These are phyloP conservation scores for Polytrichum formosum DNA, from an alignment of 225 moss, liverwort and hornwort species.

Conservation along the genomic window DNA sequence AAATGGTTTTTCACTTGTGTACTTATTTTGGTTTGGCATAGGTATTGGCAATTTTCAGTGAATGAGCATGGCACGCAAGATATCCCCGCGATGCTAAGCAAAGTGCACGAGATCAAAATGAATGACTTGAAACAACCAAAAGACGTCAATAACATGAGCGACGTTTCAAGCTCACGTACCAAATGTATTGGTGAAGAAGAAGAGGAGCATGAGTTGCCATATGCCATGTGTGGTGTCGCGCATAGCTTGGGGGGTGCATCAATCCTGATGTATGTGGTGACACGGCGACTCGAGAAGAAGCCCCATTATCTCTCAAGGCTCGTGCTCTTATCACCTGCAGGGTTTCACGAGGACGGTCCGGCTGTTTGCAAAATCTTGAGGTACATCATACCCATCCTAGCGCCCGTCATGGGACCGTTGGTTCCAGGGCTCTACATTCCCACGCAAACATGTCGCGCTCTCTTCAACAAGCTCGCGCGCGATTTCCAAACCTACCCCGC, in stretches of 20 bases:
- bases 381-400: slow-evolving; percentile 40
- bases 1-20: too few species aligned
- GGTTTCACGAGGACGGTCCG: slow-evolving; percentile 80
- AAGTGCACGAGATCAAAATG: slow-evolving; percentile 75
- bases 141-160: slow-evolving; percentile 23
- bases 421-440: slow-evolving; percentile 89
- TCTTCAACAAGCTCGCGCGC: slow-evolving; percentile 85
- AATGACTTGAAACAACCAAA: slow-evolving; percentile 45
- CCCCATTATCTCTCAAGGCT: slow-evolving; percentile 79
- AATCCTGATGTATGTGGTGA: slow-evolving; percentile 78
- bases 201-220: slow-evolving; percentile 47
- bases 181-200: slow-evolving; percentile 25
- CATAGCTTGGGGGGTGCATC: slow-evolving; percentile 93
- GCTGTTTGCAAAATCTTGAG: slow-evolving; percentile 40
- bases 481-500: slow-evolving; percentile 93
- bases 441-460: slow-evolving; percentile 71
- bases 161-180: slow-evolving; percentile 23
- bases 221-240: slow-evolving; percentile 77
- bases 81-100: slow-evolving; percentile 74
- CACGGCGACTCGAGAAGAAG: slow-evolving; percentile 57
- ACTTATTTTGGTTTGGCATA: slow-evolving; percentile 27
- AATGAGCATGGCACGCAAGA: slow-evolving; percentile 91
- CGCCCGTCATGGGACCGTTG: slow-evolving; percentile 55
- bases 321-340: slow-evolving; percentile 84
- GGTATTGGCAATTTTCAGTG: slow-evolving; percentile 83